These are phyloP conservation scores for Castanea mollissima DNA, from an alignment of 306 rosid genomes.

Conservation along the genomic window DNA sequence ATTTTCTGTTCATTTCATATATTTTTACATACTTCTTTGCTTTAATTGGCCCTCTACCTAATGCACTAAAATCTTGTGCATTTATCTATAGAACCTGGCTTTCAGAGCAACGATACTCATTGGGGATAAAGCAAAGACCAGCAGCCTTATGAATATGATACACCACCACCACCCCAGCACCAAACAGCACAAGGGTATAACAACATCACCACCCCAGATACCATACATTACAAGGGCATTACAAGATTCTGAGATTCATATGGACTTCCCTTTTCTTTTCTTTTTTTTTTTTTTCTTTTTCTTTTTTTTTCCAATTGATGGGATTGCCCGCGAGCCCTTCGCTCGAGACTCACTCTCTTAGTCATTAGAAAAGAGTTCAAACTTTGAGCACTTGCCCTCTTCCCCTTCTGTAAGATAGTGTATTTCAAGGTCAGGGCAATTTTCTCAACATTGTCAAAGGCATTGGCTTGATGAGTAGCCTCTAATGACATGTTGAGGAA, in stretches of 20 bases:
- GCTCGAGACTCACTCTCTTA: too few species aligned
- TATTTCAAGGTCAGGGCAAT: too few species aligned
- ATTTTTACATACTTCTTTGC: not conserved
- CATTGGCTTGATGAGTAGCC: too few species aligned
- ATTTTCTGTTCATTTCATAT: not conserved
- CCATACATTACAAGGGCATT: not conserved
- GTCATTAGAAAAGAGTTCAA: too few species aligned
- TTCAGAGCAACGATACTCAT: not conserved
- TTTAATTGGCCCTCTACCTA: not conserved
- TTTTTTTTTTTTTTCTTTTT: rapidly evolving
- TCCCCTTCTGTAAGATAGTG: too few species aligned
- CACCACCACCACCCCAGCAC: not conserved
- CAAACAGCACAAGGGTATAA: not conserved
- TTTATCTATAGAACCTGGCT: not conserved
- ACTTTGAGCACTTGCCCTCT: too few species aligned
- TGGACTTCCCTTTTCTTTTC: not conserved
- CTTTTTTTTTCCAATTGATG: too few species aligned
- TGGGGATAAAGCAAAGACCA: not conserved
- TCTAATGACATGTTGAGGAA: too few species aligned
- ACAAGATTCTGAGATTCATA: not conserved
- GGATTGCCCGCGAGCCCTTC: too few species aligned
- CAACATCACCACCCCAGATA: not conserved
- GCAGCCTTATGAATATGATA: not conserved
- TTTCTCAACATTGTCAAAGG: too few species aligned
- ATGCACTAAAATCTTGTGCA: not conserved